Conservation (phyloP, 352 stramenopile species). For the Globisporangium nunn region DNA sequence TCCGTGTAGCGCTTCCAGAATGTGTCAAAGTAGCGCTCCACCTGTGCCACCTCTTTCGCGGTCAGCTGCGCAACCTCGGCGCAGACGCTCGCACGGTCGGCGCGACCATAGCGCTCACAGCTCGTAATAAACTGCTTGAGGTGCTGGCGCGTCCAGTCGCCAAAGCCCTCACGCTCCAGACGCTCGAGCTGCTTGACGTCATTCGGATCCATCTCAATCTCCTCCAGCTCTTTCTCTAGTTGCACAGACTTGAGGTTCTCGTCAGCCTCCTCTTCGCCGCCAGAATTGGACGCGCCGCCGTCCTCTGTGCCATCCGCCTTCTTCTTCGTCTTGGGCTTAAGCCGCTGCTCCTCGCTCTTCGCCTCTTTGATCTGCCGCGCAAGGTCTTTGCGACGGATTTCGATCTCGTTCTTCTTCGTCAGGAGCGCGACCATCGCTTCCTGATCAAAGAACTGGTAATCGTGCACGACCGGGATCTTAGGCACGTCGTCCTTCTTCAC, state of each 20-base stretch:
- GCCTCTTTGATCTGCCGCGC: slow-evolving; percentile 76
- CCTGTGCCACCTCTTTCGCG: slow-evolving; percentile 87
- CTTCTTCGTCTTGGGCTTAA: slow-evolving; percentile 79
- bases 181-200: slow-evolving; percentile 64
- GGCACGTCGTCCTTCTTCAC: slow-evolving; percentile 86
- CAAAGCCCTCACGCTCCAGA: slow-evolving; percentile 89
- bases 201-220: slow-evolving; percentile 62
- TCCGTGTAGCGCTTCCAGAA: slow-evolving; percentile 94
- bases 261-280: slow-evolving; percentile 41
- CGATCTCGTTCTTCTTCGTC: slow-evolving; percentile 81
- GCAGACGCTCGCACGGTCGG: slow-evolving; percentile 86
- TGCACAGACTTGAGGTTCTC: slow-evolving; percentile 45
- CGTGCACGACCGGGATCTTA: slow-evolving; percentile 88
- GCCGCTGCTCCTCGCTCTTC: slow-evolving; percentile 69
- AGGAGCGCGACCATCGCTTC: slow-evolving; percentile 83
- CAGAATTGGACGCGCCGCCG: slow-evolving; percentile 37
- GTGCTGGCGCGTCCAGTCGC: slow-evolving; percentile 91
- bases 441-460: slow-evolving; percentile 95
- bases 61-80: slow-evolving; percentile 88
- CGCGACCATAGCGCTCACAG: slow-evolving; percentile 92
- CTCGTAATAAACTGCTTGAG: slow-evolving; percentile 87
- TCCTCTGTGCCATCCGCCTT: slow-evolving; percentile 42
- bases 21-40: slow-evolving; percentile 93
- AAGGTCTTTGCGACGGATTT: slow-evolving; percentile 87
- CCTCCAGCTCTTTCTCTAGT: slow-evolving; percentile 76